Conservation (phyloP, 2,329 filamentous ascomycete genomes). For the Botrytis deweyae region DNA sequence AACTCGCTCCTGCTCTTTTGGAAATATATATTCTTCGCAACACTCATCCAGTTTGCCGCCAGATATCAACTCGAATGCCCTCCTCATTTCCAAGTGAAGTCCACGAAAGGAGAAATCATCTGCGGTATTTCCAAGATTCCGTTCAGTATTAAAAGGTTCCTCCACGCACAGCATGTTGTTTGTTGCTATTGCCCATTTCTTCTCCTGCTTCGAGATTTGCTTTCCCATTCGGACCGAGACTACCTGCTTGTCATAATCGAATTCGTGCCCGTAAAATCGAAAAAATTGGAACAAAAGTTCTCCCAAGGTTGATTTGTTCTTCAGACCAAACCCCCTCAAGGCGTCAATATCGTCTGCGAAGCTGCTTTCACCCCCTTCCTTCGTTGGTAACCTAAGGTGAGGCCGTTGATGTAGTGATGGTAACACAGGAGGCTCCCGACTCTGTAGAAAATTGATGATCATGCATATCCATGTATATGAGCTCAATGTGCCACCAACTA, state of each 20-base stretch:
- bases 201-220: conserved; percentile 76
- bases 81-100: conserved; percentile 82
- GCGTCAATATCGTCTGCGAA: conserved; percentile 86
- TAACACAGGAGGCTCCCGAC: conserved; percentile 77
- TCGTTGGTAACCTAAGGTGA: conserved; percentile 58
- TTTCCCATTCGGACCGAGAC: conserved; percentile 83
- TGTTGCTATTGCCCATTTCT: conserved; percentile 78
- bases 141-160: conserved; percentile 86
- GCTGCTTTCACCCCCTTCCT: conserved; percentile 66
- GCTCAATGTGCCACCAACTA: conserved; percentile 90
- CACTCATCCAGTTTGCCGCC: conserved; percentile 77
- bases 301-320: conserved; percentile 80
- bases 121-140: conserved; percentile 93
- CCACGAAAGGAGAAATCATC: conserved; percentile 93
- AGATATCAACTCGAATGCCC: conserved; percentile 81
- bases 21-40: conserved; percentile 85
- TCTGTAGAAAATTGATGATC: conserved; percentile 94
- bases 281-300: conserved; percentile 95
- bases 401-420: conserved; percentile 78
- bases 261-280: conserved; percentile 88
- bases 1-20: conserved; percentile 63
- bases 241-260: conserved; percentile 82
- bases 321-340: conserved; percentile 69
- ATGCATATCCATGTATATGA: conserved; percentile 99
- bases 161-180: conserved; percentile 92